phyloP scores from a whole-genome alignment of 2,329 filamentous ascomycete genomes.

The Diaporthe helianthi region DNA sequence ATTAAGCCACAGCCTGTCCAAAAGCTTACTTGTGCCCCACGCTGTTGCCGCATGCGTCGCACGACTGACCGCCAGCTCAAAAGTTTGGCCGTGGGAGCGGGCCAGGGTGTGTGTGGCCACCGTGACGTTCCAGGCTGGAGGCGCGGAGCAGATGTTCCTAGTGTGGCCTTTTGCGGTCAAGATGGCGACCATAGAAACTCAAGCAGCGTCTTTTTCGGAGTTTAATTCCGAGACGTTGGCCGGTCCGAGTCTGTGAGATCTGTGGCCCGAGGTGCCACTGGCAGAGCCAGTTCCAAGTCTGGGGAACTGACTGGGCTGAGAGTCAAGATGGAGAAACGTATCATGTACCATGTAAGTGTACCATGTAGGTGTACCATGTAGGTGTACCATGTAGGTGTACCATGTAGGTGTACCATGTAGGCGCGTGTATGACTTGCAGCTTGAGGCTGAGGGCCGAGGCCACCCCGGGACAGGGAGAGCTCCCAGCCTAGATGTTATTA shows the following conservation, averaged over 20 bases:
- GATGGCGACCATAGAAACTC: conserved; percentile 15
- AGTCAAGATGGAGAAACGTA: conserved; percentile 23
- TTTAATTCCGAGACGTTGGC: conserved; percentile 24
- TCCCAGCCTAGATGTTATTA: conserved; percentile 13
- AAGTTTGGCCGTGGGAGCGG: neutral
- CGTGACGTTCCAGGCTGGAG: neutral
- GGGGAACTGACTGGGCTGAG: conserved; percentile 23
- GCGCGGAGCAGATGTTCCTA: neutral
- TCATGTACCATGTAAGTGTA: conserved; percentile 23
- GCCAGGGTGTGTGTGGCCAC: too few relatives aligned
- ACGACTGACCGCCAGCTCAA: neutral
- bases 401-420: conserved; percentile 25
- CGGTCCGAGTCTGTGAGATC: conserved; percentile 23
- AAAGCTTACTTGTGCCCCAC: conserved; percentile 8
- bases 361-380: too few relatives aligned
- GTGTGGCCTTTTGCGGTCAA: conserved; percentile 8
- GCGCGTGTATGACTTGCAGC: conserved; percentile 27
- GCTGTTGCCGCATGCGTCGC: neutral
- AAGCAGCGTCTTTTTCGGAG: conserved; percentile 1
- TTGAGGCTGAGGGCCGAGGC: conserved; percentile 21
- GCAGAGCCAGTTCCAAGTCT: conserved; percentile 22
- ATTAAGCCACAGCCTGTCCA: neutral
- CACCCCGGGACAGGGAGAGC: conserved; percentile 20
- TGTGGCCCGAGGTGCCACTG: conserved; percentile 25
- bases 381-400: too few relatives aligned